These are phyloP conservation scores for Linaria vulgaris DNA, from an alignment of 257 asterid species.

Conservation along the genomic window DNA sequence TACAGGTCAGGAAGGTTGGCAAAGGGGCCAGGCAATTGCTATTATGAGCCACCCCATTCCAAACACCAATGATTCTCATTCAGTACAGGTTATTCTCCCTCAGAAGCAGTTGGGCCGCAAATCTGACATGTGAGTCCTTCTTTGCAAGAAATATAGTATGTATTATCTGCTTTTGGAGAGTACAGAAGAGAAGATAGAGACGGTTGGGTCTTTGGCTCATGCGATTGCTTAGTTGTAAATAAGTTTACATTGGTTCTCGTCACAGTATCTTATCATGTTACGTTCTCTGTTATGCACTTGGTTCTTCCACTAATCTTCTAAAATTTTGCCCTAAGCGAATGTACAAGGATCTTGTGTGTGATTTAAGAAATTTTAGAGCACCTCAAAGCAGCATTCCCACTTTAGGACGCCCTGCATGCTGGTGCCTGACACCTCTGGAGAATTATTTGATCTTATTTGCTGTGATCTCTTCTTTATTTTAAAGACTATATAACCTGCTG, in stretches of 20 bases:
- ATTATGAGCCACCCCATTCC: conserved; percentile 98
- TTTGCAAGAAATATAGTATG: conserved; percentile 4
- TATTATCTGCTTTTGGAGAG: conserved; percentile 23
- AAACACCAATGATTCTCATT: conserved; percentile 77
- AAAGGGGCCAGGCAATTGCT: conserved; percentile 89
- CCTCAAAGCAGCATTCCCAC: too few species aligned
- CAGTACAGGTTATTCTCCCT: conserved; percentile 90
- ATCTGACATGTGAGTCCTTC: conserved; percentile 87
- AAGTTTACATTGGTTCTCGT: too few species aligned
- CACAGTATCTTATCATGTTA: too few species aligned
- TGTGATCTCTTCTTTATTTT: too few species aligned
- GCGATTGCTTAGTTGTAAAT: conserved; percentile 12
- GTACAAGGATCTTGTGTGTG: too few species aligned
- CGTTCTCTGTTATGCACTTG: conserved; percentile 10
- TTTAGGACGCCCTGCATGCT: too few species aligned
- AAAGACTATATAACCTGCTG: too few species aligned
- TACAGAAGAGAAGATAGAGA: background rate
- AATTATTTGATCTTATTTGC: too few species aligned
- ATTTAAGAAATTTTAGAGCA: too few species aligned
- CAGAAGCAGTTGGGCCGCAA: conserved; percentile 93
- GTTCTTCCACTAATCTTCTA: background rate
- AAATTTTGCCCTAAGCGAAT: too few species aligned
- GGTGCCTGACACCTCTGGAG: too few species aligned
- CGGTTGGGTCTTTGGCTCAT: conserved; percentile 1
- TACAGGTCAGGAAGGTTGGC: conserved; percentile 80